Base-by-base conservation (phyloP, 2,329 filamentous ascomycete species). In the Fusarium verrucosum region DNA sequence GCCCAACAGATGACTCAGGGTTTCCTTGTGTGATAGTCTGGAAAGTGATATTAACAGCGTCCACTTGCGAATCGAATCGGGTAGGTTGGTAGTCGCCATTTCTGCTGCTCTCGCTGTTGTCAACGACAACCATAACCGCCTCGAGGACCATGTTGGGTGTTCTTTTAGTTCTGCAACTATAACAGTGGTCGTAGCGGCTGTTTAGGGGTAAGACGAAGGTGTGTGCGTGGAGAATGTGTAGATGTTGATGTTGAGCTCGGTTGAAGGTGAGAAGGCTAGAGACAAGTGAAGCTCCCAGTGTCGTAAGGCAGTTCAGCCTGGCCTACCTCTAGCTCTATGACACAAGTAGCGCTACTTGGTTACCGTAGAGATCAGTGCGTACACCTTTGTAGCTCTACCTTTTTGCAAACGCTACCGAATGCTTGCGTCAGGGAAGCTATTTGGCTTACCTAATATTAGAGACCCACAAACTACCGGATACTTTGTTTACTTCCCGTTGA, bases 41-140 rank as follows among this genome's bases (percentile, higher is more conserved):
- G 83, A 98, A 98, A 74, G 98, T 90, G 73, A 97, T 89, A 79
- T 92, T 95, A 74, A 96, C 92, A 54, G 94, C 94, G 79, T 99
- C 95, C 71, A 92, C 86, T 85, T 99, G 95, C 72, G 95, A 93
- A 81, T 97, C 93, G 85, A 94, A 99, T 79, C 95, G 89, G 70
- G 94, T 96, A 58, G 95, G 94, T 75, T 92, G 91, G 78, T 85
- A 86, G 79, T 99, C 95, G 76, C 96, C 95, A 81, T 99, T 99
- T 77, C 95, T 89, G 83, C 92, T 96, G 82, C 91, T 94, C 83
- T 99, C 95, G 83, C 94, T 97, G 85, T 98, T 99, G 86, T 99
- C 95, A 75, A 98, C 92, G 85, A 98, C 89, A 79, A 99, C 92
- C 94, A 99, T 98, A 66, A 96, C 96, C 82, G 95, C 96, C 89